Conservation (phyloP, 208 protist genomes). For the Herpetomonas tarakana region DNA sequence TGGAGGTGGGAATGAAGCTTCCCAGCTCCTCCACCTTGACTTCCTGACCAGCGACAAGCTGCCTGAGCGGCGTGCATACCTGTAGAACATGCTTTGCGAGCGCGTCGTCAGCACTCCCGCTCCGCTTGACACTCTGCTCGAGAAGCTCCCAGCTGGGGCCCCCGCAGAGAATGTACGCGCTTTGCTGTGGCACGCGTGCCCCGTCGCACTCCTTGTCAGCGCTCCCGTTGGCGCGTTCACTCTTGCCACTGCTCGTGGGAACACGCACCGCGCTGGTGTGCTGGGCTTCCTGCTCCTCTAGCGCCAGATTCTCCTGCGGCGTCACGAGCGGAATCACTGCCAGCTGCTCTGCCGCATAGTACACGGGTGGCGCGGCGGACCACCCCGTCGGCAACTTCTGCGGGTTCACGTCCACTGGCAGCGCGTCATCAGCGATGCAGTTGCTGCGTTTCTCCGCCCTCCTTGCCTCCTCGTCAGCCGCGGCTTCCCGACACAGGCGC, state of each 20-base stretch:
- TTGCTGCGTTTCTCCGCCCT: not conserved
- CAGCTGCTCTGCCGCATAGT: not conserved
- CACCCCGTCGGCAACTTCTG: conserved; percentile 3
- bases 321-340: conserved; percentile 11
- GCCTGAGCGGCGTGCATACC: no score
- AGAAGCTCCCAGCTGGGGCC: not conserved
- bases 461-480: not conserved
- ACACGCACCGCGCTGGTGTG: not conserved
- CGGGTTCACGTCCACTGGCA: conserved; percentile 7
- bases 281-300: conserved; percentile 2
- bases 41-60: no score
- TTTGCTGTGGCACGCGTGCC: not conserved
- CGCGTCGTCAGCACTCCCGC: not conserved
- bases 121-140: not conserved
- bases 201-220: no score
- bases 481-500: not conserved
- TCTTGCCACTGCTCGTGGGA: not conserved
- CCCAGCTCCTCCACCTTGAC: no score
- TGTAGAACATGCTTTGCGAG: no score
- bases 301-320: not conserved
- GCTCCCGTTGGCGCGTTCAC: no score
- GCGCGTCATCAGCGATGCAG: not conserved
- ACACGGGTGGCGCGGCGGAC: conserved; percentile 9
- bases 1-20: no score
- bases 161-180: not conserved